A percentile compares a stretch with the other conserved stretches of the same genome.
These are phyloP conservation scores for Alternaria consortialis DNA, from an alignment of 2,329 filamentous ascomycete species.

Conservation along the genomic window DNA sequence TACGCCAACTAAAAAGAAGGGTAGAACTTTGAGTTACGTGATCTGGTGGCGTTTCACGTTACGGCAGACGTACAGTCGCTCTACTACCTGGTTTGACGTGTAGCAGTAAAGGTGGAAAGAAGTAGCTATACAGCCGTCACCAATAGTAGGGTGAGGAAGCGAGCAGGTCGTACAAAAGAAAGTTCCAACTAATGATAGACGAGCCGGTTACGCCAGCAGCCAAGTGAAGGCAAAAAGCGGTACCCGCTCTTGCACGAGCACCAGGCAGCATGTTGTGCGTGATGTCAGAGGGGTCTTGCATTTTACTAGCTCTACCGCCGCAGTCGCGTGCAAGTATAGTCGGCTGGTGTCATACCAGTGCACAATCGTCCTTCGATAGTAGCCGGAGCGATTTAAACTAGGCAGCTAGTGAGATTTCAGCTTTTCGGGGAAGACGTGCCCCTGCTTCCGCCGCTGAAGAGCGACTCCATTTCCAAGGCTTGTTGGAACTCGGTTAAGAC, in stretches of 20 bases:
- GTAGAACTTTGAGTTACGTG: conserved; percentile 6
- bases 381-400: conserved; percentile 21
- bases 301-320: conserved; percentile 50
- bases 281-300: conserved; percentile 35
- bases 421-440: conserved; percentile 36
- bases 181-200: conserved; percentile 26
- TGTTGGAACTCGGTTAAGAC: conserved; percentile 34
- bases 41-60: conserved; percentile 10
- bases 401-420: conserved; percentile 33
- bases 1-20: conserved; percentile 8
- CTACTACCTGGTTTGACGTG: conserved; percentile 6
- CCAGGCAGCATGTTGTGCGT: conserved; percentile 27
- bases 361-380: conserved; percentile 13
- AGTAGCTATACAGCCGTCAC: conserved; percentile 22
- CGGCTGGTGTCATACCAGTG: conserved; percentile 23
- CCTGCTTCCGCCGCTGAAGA: conserved; percentile 44
- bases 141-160: conserved; percentile 21
- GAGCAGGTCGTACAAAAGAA: conserved; percentile 26
- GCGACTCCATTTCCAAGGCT: conserved; percentile 28
- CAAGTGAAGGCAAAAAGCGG: conserved; percentile 23
- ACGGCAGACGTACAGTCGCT: conserved; percentile 6
- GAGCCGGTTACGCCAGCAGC: conserved; percentile 22
- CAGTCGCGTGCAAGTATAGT: conserved; percentile 43
- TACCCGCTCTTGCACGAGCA: conserved; percentile 22
- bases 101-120: conserved; percentile 8